Conservation (phyloP, 2,329 filamentous ascomycete genomes). For the Paecilomyces sp. region DNA sequence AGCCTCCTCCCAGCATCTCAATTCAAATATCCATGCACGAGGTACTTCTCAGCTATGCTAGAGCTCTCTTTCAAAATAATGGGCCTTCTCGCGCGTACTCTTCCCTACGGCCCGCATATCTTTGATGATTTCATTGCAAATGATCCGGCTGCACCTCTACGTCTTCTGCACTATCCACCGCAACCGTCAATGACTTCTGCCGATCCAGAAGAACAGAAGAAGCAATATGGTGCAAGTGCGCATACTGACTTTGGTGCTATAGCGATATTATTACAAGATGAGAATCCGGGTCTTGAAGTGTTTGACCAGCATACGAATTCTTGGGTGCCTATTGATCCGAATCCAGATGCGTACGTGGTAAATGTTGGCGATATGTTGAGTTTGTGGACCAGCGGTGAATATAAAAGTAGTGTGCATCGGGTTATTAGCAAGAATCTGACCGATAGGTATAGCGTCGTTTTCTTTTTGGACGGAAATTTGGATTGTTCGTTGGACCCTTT, state of each 20-base stretch:
- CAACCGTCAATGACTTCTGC: constrained; percentile 23
- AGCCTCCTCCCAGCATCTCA: constrained; percentile 21
- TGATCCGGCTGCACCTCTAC: constrained; percentile 38
- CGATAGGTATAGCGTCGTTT: constrained; percentile 51
- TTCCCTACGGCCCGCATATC: constrained; percentile 28
- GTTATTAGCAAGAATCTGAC: constrained; percentile 47
- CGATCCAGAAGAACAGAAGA: constrained; percentile 9
- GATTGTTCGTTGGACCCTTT: constrained; percentile 24
- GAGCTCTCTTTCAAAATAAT: constrained; percentile 35
- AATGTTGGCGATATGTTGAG: constrained; percentile 47
- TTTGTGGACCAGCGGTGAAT: constrained; percentile 46
- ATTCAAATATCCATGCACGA: constrained; percentile 34
- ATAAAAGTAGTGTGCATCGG: constrained; percentile 48
- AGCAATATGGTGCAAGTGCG: constrained; percentile 36
- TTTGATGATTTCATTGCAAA: constrained; percentile 38
- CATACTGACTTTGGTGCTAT: constrained; percentile 53
- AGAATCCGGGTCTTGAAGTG: constrained; percentile 46
- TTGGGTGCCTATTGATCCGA: constrained; percentile 42
- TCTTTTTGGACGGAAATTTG: constrained; percentile 51
- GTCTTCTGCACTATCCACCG: constrained; percentile 46
- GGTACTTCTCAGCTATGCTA: constrained; percentile 35
- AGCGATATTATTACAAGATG: constrained; percentile 49
- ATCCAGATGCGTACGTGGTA: constrained; percentile 43
- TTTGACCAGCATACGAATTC: constrained; percentile 36
- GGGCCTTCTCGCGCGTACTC: constrained; percentile 35